These are phyloP conservation scores for Talaromyces sp. DNA, from an alignment of 2,329 filamentous ascomycete species.

Conservation along the genomic window DNA sequence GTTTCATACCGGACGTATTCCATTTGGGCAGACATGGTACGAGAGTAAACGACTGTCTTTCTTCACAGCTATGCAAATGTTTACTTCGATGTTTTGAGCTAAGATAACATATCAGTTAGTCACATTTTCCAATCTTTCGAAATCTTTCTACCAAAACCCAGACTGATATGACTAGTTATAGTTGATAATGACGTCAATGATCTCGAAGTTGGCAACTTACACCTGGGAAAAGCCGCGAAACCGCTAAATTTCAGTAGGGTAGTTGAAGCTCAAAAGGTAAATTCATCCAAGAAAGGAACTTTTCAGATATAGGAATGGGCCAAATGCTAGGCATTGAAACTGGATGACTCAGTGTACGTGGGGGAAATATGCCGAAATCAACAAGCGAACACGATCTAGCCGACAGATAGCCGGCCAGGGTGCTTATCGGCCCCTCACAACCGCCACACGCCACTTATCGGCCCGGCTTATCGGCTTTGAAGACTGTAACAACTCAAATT, in stretches of 20 bases:
- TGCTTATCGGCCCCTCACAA: background rate
- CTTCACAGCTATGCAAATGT: too few relatives aligned
- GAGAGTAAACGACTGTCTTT: background rate
- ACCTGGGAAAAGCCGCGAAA: background rate
- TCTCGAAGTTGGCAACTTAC: background rate
- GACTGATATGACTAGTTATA: background rate
- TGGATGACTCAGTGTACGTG: background rate
- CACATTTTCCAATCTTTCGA: background rate
- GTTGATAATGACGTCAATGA: background rate
- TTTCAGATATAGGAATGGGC: too few relatives aligned
- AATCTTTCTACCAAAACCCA: background rate
- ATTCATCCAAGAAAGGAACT: background rate
- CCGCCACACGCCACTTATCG: background rate
- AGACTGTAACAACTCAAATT: too few relatives aligned
- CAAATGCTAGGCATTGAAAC: background rate
- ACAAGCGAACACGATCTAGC: conserved; percentile 1
- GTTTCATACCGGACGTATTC: conserved; percentile 7
- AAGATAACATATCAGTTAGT: background rate
- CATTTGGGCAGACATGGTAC: conserved; percentile 2
- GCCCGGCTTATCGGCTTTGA: background rate
- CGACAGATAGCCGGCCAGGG: background rate
- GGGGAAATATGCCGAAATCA: conserved; percentile 3
- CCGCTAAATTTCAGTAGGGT: background rate
- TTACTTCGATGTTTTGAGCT: too few relatives aligned
- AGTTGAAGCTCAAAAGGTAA: background rate